Evolutionary conservation across 2,329 filamentous ascomycete species (phyloP).

Genomic region (Aspergillus brasiliensis): DNA sequence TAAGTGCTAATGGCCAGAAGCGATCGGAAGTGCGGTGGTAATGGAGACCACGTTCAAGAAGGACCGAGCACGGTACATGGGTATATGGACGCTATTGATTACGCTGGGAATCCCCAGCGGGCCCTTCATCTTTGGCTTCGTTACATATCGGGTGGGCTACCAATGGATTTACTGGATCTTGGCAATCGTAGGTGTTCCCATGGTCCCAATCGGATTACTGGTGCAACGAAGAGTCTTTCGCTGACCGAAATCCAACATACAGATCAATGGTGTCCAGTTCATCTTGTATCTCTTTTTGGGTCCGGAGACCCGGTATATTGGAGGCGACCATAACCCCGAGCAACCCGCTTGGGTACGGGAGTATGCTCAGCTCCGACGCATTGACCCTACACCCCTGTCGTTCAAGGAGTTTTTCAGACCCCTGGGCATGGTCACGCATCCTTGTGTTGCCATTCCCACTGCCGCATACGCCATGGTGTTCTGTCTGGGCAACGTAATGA

Average conservation of each 20-base stretch:
- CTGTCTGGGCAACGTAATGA: conserved; percentile 55
- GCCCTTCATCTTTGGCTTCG: conserved; percentile 45
- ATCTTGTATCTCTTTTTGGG: conserved; percentile 59
- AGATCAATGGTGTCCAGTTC: conserved; percentile 61
- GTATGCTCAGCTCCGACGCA: conserved; percentile 51
- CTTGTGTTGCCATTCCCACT: conserved; percentile 56
- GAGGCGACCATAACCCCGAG: conserved; percentile 28
- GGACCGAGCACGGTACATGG: conserved; percentile 58
- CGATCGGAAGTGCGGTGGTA: conserved; percentile 60
- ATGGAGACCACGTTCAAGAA: conserved; percentile 61
- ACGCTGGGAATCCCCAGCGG: conserved; percentile 52
- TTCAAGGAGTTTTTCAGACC: conserved; percentile 56
- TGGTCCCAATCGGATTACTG: neutral
- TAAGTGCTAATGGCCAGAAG: conserved; percentile 21
- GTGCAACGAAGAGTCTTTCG: conserved; percentile 9
- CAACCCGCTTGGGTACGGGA: conserved; percentile 45
- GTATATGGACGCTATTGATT: conserved; percentile 58
- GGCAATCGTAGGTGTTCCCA: conserved; percentile 51
- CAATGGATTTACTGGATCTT: conserved; percentile 63
- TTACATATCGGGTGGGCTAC: conserved; percentile 56
- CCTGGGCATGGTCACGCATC: conserved; percentile 48
- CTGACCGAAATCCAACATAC: conserved; percentile 7
- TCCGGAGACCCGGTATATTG: conserved; percentile 58
- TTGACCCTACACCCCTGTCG: conserved; percentile 55
- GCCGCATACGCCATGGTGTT: conserved; percentile 62